Evolutionary conservation across 176 grass and related monocot species (phyloP), one percentile per base, ranked within the genome.

Genomic region (Oryza meridionalis): DNA sequence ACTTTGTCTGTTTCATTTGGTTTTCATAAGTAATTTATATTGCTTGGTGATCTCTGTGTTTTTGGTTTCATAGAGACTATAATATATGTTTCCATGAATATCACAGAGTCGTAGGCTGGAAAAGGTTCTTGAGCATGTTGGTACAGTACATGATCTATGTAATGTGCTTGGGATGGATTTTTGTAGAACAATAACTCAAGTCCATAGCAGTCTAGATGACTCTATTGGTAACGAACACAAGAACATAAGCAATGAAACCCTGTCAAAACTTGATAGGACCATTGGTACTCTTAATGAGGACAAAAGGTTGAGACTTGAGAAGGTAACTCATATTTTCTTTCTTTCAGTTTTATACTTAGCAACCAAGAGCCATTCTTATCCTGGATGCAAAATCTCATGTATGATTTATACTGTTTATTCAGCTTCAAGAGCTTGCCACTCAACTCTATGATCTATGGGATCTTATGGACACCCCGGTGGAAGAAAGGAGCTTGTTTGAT

Each of bases 181-280:
- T 69, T 85, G 63, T 44, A 88, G 86, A 70, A 82, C 78, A 68
- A 58, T 91, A 72, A 88, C 82, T 73, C 72, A 88, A 85, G 86
- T 91, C 67, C 86, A 91, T 82, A 67, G 33, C 44, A 91, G 90
- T 75, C 67, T 92, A 53, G 83, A 92, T 62, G 88, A 94, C 50
- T 90, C 93, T 59, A 47, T 94, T 35, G 67, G 81, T 37, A 90
- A 90, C 33, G 73, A 94, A 55, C 65, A 26, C 70, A 94, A 90
- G 73, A 94, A 81, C 81, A 94, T 94, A 26, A 94, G 87, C 69
- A 82, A 90, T 67, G 90, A 88, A 76, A 94, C 87, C 16, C 79
- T 94, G 74, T 94, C 92, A 77, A 83, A 92, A 70, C 92, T 94
- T 35, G 90, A 89, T 32, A 85, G 64, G 37, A 88, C 88, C 42